phyloP scores from a whole-genome alignment of 2,329 filamentous ascomycete species.

The Colletotrichum cuscutae region DNA sequence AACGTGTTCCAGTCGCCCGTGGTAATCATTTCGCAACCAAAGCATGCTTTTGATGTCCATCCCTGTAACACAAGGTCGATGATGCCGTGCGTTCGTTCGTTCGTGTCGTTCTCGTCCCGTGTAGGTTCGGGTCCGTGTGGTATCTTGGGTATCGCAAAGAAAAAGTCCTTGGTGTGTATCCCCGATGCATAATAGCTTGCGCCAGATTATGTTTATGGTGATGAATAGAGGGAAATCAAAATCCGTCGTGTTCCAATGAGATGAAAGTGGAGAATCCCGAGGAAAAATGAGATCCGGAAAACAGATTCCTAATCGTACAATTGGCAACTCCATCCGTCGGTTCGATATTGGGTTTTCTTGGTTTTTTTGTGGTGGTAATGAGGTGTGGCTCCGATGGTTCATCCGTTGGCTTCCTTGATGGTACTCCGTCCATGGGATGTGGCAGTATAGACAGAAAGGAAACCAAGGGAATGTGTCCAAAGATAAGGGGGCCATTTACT shows the following conservation, averaged over 20 bases:
- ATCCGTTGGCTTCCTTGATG: slow-evolving; percentile 15
- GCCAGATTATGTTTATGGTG: slow-evolving; percentile 35
- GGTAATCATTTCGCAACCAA: slow-evolving; percentile 24
- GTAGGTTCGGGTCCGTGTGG: slow-evolving; percentile 19
- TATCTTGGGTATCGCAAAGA: slow-evolving; percentile 37
- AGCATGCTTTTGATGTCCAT: slow-evolving; percentile 32
- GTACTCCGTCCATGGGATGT: not conserved
- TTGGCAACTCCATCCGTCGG: slow-evolving; percentile 28
- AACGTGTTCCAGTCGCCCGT: slow-evolving; percentile 9
- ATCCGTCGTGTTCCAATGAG: slow-evolving; percentile 19
- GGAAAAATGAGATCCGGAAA: slow-evolving; percentile 29
- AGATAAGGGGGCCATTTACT: slow-evolving; percentile 49
- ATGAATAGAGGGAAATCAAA: slow-evolving; percentile 32
- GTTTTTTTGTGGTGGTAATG: not conserved
- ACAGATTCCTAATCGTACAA: slow-evolving; percentile 36
- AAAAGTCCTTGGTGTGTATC: slow-evolving; percentile 32
- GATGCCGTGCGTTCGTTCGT: slow-evolving; percentile 30
- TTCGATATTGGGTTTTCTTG: slow-evolving; percentile 29
- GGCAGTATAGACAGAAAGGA: slow-evolving; percentile 26
- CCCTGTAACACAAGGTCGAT: slow-evolving; percentile 18
- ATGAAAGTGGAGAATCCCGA: slow-evolving; percentile 28
- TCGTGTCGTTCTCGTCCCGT: slow-evolving; percentile 32
- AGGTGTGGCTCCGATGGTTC: slow-evolving; percentile 11
- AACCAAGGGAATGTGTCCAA: slow-evolving; percentile 31
- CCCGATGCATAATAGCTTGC: slow-evolving; percentile 35